phyloP scores from a whole-genome alignment of 2,329 filamentous ascomycete species.

The Penicillium psychrosexuale region DNA sequence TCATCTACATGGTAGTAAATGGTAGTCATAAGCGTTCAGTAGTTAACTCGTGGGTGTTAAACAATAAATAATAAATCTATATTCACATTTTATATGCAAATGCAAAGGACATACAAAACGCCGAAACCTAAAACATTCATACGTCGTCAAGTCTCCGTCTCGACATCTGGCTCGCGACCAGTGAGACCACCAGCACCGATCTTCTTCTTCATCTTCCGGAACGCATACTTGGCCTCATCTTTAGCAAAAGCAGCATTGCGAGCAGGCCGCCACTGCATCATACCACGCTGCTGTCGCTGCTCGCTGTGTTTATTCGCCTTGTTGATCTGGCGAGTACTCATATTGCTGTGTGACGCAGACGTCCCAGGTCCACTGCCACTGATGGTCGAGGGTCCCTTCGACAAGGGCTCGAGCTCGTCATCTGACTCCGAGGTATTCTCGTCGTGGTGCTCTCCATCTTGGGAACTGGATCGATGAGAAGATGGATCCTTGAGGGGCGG shows the following conservation, averaged over 20 bases:
- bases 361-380: constrained; percentile 14
- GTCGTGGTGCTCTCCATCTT: constrained; percentile 12
- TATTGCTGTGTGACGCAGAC: constrained; percentile 14
- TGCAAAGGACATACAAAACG: neutral
- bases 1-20: neutral
- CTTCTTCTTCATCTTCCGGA: constrained; percentile 72
- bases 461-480: neutral
- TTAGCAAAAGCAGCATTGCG: constrained; percentile 84
- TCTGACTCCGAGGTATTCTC: constrained; percentile 14
- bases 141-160: constrained; percentile 60
- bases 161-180: constrained; percentile 81
- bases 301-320: constrained; percentile 50
- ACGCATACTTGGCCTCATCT: constrained; percentile 76
- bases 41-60: neutral
- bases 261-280: constrained; percentile 95
- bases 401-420: constrained; percentile 2
- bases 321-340: constrained; percentile 25
- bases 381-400: constrained; percentile 16
- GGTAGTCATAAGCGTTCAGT: neutral
- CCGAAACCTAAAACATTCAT: neutral
- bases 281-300: constrained; percentile 78
- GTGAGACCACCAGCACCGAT: constrained; percentile 64
- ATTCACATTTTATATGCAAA: neutral
- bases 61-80: neutral
- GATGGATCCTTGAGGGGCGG: constrained; percentile 36